Percentiles rank a stretch among this genome's conserved stretches.
phyloP scores from a whole-genome alignment of 2,329 filamentous ascomycete genomes.

The Rutstroemia sp. region DNA sequence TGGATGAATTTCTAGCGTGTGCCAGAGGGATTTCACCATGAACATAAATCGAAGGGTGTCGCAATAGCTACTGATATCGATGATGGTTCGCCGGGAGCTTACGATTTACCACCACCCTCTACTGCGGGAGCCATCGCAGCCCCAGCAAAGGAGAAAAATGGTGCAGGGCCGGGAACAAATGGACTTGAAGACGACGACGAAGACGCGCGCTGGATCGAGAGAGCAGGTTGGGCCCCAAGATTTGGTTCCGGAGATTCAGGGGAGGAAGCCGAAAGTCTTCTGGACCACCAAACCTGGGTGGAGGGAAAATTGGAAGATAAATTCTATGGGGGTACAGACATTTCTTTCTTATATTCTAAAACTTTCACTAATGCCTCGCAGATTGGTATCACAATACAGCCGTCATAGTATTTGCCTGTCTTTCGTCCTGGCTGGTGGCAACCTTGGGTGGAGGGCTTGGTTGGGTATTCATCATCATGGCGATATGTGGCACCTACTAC shows the following conservation, averaged over 20 bases:
- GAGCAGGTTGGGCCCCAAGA: slow-evolving; percentile 81
- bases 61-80: slow-evolving; percentile 75
- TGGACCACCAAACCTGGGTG: slow-evolving; percentile 83
- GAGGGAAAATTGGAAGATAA: slow-evolving; percentile 81
- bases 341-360: not conserved
- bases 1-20: slow-evolving; percentile 41
- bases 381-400: slow-evolving; percentile 98
- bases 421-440: slow-evolving; percentile 84
- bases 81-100: slow-evolving; percentile 58
- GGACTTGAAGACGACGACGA: slow-evolving; percentile 44
- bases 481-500: slow-evolving; percentile 89
- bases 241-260: slow-evolving; percentile 62
- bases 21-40: slow-evolving; percentile 55
- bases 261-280: slow-evolving; percentile 55
- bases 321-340: slow-evolving; percentile 69
- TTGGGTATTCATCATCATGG: slow-evolving; percentile 93
- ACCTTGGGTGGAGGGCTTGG: slow-evolving; percentile 83
- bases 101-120: slow-evolving; percentile 70
- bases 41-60: slow-evolving; percentile 54
- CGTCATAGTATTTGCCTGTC: slow-evolving; percentile 88
- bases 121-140: slow-evolving; percentile 60
- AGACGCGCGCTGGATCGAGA: slow-evolving; percentile 41
- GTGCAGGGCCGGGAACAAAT: slow-evolving; percentile 40
- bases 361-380: slow-evolving; percentile 30
- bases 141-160: slow-evolving; percentile 37